Conservation (phyloP, 306 rosid species). For the Mimosa bimucronata region DNA sequence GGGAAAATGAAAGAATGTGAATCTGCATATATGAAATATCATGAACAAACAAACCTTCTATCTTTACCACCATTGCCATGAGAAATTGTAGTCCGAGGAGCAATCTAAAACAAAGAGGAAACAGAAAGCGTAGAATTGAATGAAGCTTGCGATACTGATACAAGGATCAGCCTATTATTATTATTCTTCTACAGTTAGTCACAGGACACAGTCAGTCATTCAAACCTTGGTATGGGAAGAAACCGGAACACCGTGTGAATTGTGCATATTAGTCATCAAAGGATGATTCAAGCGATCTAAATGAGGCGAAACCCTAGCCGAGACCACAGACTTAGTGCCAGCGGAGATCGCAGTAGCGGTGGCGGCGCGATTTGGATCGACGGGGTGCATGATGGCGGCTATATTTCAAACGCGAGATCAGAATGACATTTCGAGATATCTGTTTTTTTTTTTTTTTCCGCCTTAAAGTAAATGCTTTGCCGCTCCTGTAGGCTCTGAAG, state of each 20-base stretch:
- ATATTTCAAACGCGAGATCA: neutral
- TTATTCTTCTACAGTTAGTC: neutral
- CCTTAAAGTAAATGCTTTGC: too few relatives aligned
- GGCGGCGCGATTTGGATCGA: neutral
- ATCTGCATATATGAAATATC: neutral
- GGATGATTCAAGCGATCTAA: constrained; percentile 49
- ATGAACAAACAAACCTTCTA: constrained; percentile 52
- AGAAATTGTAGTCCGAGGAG: constrained; percentile 50
- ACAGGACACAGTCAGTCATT: too few relatives aligned
- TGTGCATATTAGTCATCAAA: constrained; percentile 44
- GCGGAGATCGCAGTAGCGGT: constrained; percentile 34
- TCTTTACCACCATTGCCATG: constrained; percentile 68
- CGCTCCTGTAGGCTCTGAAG: too few relatives aligned
- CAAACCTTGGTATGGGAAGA: constrained; percentile 52
- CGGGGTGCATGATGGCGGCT: constrained; percentile 7
- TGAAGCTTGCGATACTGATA: neutral
- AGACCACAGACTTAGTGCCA: constrained; percentile 26
- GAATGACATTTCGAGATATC: neutral
- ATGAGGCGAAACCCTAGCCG: constrained; percentile 43
- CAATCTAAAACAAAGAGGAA: constrained; percentile 49
- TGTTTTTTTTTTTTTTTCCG: too few relatives aligned
- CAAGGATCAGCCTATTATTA: constrained; percentile 1
- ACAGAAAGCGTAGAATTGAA: constrained; percentile 1
- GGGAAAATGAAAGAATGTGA: neutral
- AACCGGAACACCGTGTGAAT: constrained; percentile 49